A percentile compares a stretch with the other conserved stretches of the same genome.
Evolutionary conservation across 1,284 basidiomycete genomes (phyloP).

Genomic region (Sphaerobolus stellatus): DNA sequence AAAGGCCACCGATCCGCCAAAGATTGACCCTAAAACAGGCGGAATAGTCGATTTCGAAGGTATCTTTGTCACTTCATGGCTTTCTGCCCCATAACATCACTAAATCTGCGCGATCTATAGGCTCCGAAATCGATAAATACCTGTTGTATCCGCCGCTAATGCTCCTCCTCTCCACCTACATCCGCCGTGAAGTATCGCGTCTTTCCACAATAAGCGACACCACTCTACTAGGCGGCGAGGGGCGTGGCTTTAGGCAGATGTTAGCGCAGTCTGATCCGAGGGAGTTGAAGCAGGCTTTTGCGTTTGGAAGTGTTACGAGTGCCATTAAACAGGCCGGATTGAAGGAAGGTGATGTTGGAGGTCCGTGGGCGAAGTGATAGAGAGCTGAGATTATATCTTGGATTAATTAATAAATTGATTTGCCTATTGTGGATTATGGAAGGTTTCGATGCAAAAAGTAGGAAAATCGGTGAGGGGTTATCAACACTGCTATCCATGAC

Average conservation of each 20-base stretch:
- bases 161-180: slow-evolving; percentile 72
- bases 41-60: slow-evolving; percentile 14
- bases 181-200: slow-evolving; percentile 74
- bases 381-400: too few relatives aligned
- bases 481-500: too few relatives aligned
- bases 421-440: too few relatives aligned
- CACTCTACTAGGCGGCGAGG: slow-evolving; percentile 52
- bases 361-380: too few relatives aligned
- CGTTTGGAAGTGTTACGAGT: slow-evolving; percentile 6
- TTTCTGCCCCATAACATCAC: slow-evolving; percentile 12
- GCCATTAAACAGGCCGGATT: slow-evolving; percentile 3
- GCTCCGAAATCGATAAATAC: slow-evolving; percentile 63
- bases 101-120: slow-evolving; percentile 22
- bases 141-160: slow-evolving; percentile 77
- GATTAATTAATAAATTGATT: too few relatives aligned
- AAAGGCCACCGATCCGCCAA: slow-evolving; percentile 3
- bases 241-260: slow-evolving; percentile 13
- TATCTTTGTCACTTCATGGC: not conserved
- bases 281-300: slow-evolving; percentile 1
- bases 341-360: not conserved
- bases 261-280: not conserved
- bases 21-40: slow-evolving; percentile 15
- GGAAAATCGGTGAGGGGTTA: too few relatives aligned
- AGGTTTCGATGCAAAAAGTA: too few relatives aligned
- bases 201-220: slow-evolving; percentile 74